phyloP scores from a whole-genome alignment of 2,329 filamentous ascomycete genomes.

The Trichoderma pleuroti region DNA sequence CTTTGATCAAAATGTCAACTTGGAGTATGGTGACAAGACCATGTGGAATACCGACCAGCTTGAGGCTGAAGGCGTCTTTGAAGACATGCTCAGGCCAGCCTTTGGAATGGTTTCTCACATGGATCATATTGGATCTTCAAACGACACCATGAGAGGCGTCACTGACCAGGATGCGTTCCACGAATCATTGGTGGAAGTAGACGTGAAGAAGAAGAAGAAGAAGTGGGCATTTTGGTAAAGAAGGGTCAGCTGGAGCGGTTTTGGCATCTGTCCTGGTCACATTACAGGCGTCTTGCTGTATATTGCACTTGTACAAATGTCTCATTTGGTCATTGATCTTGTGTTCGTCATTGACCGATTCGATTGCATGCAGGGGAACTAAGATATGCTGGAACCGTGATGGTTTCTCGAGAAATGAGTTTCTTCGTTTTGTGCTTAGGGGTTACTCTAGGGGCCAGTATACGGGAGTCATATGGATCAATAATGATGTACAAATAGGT shows the following conservation, averaged over 20 bases:
- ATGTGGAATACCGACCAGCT: constrained; percentile 28
- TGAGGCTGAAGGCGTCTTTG: constrained; percentile 24
- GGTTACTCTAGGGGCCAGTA: background rate
- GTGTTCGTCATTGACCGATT: background rate
- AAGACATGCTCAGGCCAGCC: constrained; percentile 29
- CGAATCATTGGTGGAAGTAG: constrained; percentile 12
- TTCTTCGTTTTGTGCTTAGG: background rate
- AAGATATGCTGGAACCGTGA: background rate
- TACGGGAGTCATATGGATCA: background rate
- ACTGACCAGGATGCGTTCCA: constrained; percentile 13
- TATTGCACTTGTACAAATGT: background rate
- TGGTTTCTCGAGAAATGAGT: background rate
- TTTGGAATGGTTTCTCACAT: constrained; percentile 32
- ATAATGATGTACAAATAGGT: background rate
- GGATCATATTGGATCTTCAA: constrained; percentile 31
- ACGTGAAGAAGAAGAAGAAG: background rate
- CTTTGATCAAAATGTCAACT: constrained; percentile 26
- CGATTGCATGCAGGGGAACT: background rate
- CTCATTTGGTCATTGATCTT: too few relatives aligned
- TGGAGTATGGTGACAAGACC: constrained; percentile 29
- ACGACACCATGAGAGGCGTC: constrained; percentile 26
- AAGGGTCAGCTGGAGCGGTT: too few relatives aligned
- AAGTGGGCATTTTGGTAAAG: constrained; percentile 11
- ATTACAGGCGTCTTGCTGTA: background rate
- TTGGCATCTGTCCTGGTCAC: background rate